phyloP scores from a whole-genome alignment of 2,329 filamentous ascomycete genomes.

The Endocalyx cinctus region DNA sequence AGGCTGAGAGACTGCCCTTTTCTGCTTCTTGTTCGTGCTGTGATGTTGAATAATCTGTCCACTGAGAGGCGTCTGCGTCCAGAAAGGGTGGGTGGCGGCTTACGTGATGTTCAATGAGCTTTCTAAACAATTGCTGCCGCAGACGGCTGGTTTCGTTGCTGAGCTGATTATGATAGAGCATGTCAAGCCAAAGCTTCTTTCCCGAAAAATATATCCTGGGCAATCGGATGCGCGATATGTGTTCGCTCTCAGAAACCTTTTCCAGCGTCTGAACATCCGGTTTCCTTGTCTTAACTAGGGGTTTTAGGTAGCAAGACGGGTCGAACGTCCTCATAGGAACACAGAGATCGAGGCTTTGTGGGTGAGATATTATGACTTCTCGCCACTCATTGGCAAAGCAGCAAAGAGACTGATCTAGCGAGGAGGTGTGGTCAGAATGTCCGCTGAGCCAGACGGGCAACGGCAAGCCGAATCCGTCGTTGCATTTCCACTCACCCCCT shows the following conservation, averaged over 20 bases:
- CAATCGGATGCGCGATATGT: slow-evolving; percentile 1
- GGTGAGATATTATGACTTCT: slow-evolving; percentile 7
- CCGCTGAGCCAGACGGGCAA: slow-evolving; percentile 7
- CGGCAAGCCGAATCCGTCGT: slow-evolving; percentile 8
- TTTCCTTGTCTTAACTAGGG: slow-evolving; percentile 1
- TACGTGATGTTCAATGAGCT: slow-evolving; percentile 3
- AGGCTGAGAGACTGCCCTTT: too few relatives aligned
- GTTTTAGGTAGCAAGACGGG: slow-evolving; percentile 7
- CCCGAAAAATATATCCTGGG: slow-evolving; percentile 3
- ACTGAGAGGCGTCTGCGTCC: not conserved
- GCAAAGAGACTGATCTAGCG: slow-evolving; percentile 8
- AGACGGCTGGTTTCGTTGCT: slow-evolving; percentile 2
- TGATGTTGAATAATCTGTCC: slow-evolving; percentile 2
- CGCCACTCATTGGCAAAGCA: slow-evolving; percentile 10
- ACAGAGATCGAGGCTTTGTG: slow-evolving; percentile 5
- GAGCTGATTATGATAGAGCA: slow-evolving; percentile 5
- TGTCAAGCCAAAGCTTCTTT: slow-evolving; percentile 9
- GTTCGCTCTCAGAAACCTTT: slow-evolving; percentile 1
- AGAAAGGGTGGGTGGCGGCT: slow-evolving; percentile 1
- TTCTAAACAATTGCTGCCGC: slow-evolving; percentile 6
- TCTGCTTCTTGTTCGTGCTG: too few relatives aligned
- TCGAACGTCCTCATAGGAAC: slow-evolving; percentile 5
- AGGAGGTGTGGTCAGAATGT: slow-evolving; percentile 1
- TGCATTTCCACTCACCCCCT: slow-evolving; percentile 7
- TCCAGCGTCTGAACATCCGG: slow-evolving; percentile 1